Evolutionary conservation across 805 yeast genomes (phyloP), one percentile per base, ranked within the genome.

Genomic region (Ogataea sp.): DNA sequence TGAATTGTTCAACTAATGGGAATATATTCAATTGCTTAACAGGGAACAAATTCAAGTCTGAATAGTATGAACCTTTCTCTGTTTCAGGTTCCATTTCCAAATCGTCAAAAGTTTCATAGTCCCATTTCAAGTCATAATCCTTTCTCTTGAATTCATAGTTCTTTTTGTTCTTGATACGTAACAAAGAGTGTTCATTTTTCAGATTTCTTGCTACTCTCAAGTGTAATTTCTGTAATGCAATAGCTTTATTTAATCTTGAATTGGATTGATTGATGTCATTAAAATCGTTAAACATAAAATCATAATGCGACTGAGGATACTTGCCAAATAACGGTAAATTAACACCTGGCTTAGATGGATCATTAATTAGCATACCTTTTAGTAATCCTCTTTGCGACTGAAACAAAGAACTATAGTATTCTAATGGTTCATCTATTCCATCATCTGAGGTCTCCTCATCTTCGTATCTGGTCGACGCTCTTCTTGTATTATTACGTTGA

Each of bases 1-100:
- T 90, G 56, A 86, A 90, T 58, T 84, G 80, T 59, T 90, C 98
- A 29, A 90, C 97, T 48, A 90, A 62, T 9, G 95, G 96, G 63
- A 93, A 90, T 21, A 90, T 63, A 56, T 90, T 87, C 23, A 80
- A 62, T 39, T 62, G 60, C 40, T 69, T 67, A 45, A 67, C 70
- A 20, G 75, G 74, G 21, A 66, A 60, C 34, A 66, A 56, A 2
- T 20, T 27, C 26, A 26, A 21, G 27, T 32, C 29, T n/a, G 17
- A 20, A n/a, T 20, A 20, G 7, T 32, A 18, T 13, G 32, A 27
- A 2, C 20, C 9, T 8, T 3, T 10, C 14, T 26, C 26, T 4
- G 21, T 26, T 18, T 16, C 28, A 14, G 32, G 32, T 6, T 6
- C 5, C 47, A 52, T 52, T 25, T 58, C 62, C 37, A 60, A 50